Evolutionary conservation across 352 stramenopile genomes (phyloP).

Genomic region (Elongisporangium anandrum): DNA sequence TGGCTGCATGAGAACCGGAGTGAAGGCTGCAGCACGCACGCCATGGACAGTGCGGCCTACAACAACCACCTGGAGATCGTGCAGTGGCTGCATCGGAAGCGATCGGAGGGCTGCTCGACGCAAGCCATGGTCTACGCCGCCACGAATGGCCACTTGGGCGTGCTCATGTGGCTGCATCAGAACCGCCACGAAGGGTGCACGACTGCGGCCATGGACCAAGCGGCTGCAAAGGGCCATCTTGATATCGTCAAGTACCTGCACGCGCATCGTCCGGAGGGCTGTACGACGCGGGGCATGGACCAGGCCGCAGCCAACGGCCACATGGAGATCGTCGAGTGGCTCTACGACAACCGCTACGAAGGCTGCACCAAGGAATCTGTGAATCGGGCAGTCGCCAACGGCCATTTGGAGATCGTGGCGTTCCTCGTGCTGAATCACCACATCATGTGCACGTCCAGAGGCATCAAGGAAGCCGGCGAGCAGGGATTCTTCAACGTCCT

Average conservation of each 20-base stretch:
- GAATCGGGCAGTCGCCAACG: slow-evolving; percentile 36
- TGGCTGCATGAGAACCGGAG: slow-evolving; percentile 30
- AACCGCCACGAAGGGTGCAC: slow-evolving; percentile 36
- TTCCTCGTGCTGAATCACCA: slow-evolving; percentile 20
- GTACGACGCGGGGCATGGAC: slow-evolving; percentile 35
- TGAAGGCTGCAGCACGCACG: slow-evolving; percentile 14
- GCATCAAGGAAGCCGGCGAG: slow-evolving; percentile 12
- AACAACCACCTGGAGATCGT: slow-evolving; percentile 27
- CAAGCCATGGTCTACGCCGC: slow-evolving; percentile 40
- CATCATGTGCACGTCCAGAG: slow-evolving; percentile 17
- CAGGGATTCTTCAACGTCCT: slow-evolving; percentile 17
- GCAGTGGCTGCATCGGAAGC: slow-evolving; percentile 32
- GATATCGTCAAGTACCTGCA: slow-evolving; percentile 41
- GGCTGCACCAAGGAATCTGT: slow-evolving; percentile 39
- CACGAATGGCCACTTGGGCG: slow-evolving; percentile 22
- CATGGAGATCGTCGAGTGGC: slow-evolving; percentile 26
- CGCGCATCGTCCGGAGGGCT: slow-evolving; percentile 23
- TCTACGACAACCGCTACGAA: slow-evolving; percentile 29
- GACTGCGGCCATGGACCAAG: slow-evolving; percentile 48
- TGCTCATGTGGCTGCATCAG: slow-evolving; percentile 42
- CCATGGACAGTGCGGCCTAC: slow-evolving; percentile 34
- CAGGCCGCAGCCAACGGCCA: slow-evolving; percentile 27
- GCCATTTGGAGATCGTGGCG: slow-evolving; percentile 25
- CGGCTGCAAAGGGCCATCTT: slow-evolving; percentile 46
- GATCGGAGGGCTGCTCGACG: slow-evolving; percentile 32